A percentile compares a stretch with the other conserved stretches of the same genome.
Conservation (phyloP, 208 protist genomes). For the Trichomonas tenax region DNA sequence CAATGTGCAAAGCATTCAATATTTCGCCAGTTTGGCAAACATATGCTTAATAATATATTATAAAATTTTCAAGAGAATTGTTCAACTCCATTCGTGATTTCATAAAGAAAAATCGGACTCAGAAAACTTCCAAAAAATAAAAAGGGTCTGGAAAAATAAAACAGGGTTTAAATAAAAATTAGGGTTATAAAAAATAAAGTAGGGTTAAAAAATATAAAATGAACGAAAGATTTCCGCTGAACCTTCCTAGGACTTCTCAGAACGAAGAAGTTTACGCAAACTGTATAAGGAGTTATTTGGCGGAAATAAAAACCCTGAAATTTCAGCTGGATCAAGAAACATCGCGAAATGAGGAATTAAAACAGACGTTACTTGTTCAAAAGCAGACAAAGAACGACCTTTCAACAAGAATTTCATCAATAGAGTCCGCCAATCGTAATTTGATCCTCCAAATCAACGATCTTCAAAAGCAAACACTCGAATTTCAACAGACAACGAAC, state of each 20-base stretch:
- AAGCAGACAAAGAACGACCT: background rate
- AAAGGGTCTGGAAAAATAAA: too few species aligned
- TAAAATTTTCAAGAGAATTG: too few species aligned
- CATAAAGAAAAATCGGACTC: too few species aligned
- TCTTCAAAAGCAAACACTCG: background rate
- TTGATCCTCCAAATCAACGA: background rate
- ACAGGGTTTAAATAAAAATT: too few species aligned
- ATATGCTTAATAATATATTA: too few species aligned
- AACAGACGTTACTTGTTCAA: background rate
- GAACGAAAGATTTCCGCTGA: background rate
- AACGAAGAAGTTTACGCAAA: background rate
- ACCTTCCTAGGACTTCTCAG: background rate
- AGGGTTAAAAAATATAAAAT: background rate
- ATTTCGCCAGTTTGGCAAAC: too few species aligned
- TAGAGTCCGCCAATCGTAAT: background rate
- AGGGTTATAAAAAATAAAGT: too few species aligned
- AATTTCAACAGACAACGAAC: background rate
- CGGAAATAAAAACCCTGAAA: background rate
- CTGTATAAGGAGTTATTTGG: background rate
- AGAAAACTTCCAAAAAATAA: too few species aligned
- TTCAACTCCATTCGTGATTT: too few species aligned
- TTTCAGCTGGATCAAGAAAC: background rate
- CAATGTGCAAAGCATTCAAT: too few species aligned
- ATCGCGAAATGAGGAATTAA: background rate
- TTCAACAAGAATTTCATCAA: background rate